phyloP scores from a whole-genome alignment of 2,329 filamentous ascomycete genomes.

The Stenocarpella maydis region DNA sequence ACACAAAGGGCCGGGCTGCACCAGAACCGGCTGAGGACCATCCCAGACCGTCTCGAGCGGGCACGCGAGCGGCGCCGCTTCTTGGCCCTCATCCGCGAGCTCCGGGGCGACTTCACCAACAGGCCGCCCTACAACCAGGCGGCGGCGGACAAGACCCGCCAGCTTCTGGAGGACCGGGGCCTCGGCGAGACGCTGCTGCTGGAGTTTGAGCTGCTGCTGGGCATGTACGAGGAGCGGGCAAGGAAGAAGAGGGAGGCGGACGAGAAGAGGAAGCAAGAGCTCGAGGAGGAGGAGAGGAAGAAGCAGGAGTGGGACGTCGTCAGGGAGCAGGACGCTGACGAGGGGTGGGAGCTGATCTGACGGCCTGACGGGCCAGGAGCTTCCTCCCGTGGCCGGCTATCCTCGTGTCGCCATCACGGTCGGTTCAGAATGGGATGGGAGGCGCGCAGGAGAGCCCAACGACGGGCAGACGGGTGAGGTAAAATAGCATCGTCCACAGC shows the following conservation, averaged over 20 bases:
- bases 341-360: conserved; percentile 22
- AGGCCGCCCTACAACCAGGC: neutral
- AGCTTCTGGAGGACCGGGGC: neutral
- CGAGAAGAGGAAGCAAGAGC: neutral
- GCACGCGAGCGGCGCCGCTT: neutral
- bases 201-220: conserved; percentile 17
- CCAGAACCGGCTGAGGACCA: conserved; percentile 9
- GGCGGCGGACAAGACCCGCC: neutral
- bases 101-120: neutral
- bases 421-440: neutral
- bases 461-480: neutral
- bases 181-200: conserved; percentile 1
- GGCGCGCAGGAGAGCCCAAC: neutral
- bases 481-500: neutral
- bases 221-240: neutral
- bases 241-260: neutral
- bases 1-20: neutral
- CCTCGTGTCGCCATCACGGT: neutral
- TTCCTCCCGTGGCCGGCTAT: too few relatives aligned
- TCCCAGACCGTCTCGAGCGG: neutral
- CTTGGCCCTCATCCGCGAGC: neutral
- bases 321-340: neutral
- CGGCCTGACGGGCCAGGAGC: neutral
- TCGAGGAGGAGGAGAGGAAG: neutral
- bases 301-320: conserved; percentile 27